phyloP scores from a whole-genome alignment of 163 green algal genomes.

The Chlamydomonas reinhardtii region DNA sequence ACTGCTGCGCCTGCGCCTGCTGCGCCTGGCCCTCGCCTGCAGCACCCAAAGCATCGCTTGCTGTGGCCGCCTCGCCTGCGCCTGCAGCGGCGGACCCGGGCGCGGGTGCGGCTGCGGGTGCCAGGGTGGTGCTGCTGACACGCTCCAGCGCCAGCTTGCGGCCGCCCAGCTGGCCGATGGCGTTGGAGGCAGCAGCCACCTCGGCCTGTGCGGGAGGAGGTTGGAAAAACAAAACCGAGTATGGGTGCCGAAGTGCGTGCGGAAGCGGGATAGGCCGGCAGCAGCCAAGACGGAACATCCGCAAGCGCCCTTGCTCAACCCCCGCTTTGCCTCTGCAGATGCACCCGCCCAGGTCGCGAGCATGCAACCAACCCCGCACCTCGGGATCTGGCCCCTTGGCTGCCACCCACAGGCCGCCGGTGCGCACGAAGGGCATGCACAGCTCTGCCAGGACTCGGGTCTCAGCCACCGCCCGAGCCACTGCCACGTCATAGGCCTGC shows the following conservation, averaged over 20 bases:
- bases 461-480: slow-evolving; percentile 89
- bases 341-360: not conserved
- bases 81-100: not conserved
- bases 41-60: not conserved
- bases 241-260: too few species aligned
- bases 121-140: slow-evolving; percentile 66
- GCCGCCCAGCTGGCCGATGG: slow-evolving; percentile 76
- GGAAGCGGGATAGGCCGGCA: too few species aligned
- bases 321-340: too few species aligned
- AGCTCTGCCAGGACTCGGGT: slow-evolving; percentile 86
- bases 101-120: too few species aligned
- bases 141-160: slow-evolving; percentile 59
- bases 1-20: slow-evolving; percentile 55
- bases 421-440: slow-evolving; percentile 88
- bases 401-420: slow-evolving; percentile 84
- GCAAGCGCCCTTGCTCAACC: too few species aligned
- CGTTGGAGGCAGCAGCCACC: slow-evolving; percentile 65
- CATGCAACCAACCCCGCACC: slow-evolving; percentile 34
- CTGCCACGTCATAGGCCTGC: slow-evolving; percentile 76
- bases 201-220: slow-evolving; percentile 70
- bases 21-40: not conserved
- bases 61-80: not conserved
- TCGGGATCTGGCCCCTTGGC: slow-evolving; percentile 84
- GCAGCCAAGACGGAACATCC: too few species aligned
- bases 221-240: too few species aligned